A percentile compares a stretch with the other conserved stretches of the same genome.
Conservation (phyloP, 257 asterid species). For the Ballota nigra region DNA sequence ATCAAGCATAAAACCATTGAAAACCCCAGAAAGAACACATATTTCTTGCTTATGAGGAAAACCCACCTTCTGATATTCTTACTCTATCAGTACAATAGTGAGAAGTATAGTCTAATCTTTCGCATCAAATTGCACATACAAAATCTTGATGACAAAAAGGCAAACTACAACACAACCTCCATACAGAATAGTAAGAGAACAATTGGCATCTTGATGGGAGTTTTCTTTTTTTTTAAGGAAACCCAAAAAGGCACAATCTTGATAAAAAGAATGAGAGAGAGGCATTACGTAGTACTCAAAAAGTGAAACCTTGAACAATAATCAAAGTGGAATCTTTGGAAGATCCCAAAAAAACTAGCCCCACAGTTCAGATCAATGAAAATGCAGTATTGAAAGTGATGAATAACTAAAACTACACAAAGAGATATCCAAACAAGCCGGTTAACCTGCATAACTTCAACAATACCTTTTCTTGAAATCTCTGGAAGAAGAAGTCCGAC, state of each 20-base stretch:
- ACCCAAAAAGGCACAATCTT: not conserved
- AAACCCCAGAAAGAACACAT: not conserved
- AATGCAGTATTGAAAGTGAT: not conserved
- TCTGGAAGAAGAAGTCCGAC: not conserved
- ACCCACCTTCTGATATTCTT: not conserved
- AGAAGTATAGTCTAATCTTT: not conserved
- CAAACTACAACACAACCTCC: not conserved
- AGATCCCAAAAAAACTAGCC: conserved; percentile 25
- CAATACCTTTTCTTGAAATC: conserved; percentile 27
- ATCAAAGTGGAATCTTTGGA: not conserved
- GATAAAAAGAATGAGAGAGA: not conserved
- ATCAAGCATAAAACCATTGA: too few species aligned
- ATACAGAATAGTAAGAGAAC: not conserved
- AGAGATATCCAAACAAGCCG: not conserved
- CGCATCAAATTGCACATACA: conserved; percentile 18
- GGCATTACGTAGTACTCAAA: conserved; percentile 10
- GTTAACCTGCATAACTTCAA: not conserved
- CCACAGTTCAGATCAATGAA: not conserved
- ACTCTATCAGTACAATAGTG: not conserved
- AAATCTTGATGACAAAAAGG: conserved; percentile 2
- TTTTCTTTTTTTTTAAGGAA: not conserved
- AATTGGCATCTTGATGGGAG: conserved; percentile 4
- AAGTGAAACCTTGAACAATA: not conserved
- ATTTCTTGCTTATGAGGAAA: not conserved
- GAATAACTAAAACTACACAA: not conserved